Evolutionary conservation across 331 rosid genomes (phyloP), one percentile per base, ranked within the genome.

Genomic region (Malus hybrid): DNA sequence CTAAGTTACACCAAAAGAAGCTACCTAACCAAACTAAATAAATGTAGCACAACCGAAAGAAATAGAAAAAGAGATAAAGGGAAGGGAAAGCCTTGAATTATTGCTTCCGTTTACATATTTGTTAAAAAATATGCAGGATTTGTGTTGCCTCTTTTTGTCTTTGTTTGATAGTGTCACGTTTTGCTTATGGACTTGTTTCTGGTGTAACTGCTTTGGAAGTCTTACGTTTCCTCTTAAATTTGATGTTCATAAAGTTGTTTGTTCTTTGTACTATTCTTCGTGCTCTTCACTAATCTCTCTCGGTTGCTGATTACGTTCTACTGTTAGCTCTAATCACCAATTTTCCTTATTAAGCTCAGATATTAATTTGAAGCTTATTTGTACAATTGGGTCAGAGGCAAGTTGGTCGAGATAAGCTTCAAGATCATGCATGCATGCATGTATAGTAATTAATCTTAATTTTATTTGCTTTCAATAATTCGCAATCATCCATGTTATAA

Each of bases 201-300:
- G 63, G 63, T 46, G 18, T 22, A 77, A 77, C 56, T 29, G 65
- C 57, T 55, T 60, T 28, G 28, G 70, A 68, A 76, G 80, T 66
- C 62, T 57, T 9, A 20, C 48, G 46, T 57, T 20, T 59, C 54
- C 27, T 34, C 29, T 34, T 19, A 60, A 27, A 2, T 36, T 2
- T 60, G 57, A 57, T 57, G 39, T 33, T 22, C 32, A 24, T 59
- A 8, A 72, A 72, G 67, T 60, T 18, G 42, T 18, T 15, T 31
- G 32, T 29, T 60, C 59, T 60, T 72, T 72, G 42, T 24, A 15
- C 9, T 24, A 19, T 5, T 34, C 59, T 48, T 57, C 67, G n/a
- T 66, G 27, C 27, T 15, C 67, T 2, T 15, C 15, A 14, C 13
- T 32, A 52, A 52, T 71, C 31, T 55, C 22, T 55, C 33, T 31